Evolutionary conservation across 2,329 filamentous ascomycete species (phyloP).

Genomic region (Paecilomyces variotii): DNA sequence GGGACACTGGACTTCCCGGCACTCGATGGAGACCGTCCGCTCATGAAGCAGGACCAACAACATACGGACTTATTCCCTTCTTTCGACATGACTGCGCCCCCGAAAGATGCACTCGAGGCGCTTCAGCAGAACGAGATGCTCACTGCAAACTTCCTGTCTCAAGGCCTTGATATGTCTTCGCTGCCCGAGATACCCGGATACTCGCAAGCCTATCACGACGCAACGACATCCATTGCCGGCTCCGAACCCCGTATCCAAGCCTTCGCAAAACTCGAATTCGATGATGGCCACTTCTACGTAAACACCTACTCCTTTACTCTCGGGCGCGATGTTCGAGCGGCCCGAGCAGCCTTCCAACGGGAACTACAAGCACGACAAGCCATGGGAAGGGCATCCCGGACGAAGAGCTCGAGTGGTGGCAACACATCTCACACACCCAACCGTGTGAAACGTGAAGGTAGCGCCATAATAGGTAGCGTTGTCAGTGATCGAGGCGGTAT

Average conservation of each 20-base stretch:
- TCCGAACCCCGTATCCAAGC: slow-evolving; percentile 46
- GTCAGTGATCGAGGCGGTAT: slow-evolving; percentile 51
- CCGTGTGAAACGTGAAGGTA: slow-evolving; percentile 37
- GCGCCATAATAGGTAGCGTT: slow-evolving; percentile 41
- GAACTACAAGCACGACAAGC: slow-evolving; percentile 36
- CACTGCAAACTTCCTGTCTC: slow-evolving; percentile 29
- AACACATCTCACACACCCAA: slow-evolving; percentile 38
- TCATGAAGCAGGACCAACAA: slow-evolving; percentile 18
- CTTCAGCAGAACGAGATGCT: slow-evolving; percentile 34
- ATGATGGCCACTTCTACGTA: slow-evolving; percentile 59
- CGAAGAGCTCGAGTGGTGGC: slow-evolving; percentile 40
- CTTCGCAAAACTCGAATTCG: slow-evolving; percentile 57
- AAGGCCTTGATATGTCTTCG: slow-evolving; percentile 26
- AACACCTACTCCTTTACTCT: slow-evolving; percentile 55
- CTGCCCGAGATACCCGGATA: slow-evolving; percentile 23
- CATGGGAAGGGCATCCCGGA: slow-evolving; percentile 28
- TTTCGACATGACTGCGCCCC: slow-evolving; percentile 23
- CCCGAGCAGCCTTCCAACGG: slow-evolving; percentile 38
- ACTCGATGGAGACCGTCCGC: slow-evolving; percentile 25
- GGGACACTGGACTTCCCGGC: slow-evolving; percentile 18
- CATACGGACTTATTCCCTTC: slow-evolving; percentile 28
- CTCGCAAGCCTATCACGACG: slow-evolving; percentile 21
- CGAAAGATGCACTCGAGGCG: slow-evolving; percentile 28
- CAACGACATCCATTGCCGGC: slow-evolving; percentile 27
- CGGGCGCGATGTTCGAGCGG: slow-evolving; percentile 52